Evolutionary conservation across 805 yeast species (phyloP).

Genomic region (Dipodascus albidus): DNA sequence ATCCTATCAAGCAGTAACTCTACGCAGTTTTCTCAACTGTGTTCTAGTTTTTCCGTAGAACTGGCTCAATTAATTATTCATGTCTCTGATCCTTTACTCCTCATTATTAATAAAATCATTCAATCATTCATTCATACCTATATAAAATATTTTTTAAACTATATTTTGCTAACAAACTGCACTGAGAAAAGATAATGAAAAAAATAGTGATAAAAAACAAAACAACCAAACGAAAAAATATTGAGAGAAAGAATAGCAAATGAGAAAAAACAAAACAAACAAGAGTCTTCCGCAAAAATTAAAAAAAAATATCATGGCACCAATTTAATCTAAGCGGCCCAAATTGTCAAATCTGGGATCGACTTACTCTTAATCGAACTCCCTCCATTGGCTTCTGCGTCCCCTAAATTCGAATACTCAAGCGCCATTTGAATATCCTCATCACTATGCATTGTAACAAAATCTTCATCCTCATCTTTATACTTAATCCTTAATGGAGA

Average conservation of each 20-base stretch:
- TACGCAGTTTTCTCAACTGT: too few relatives aligned
- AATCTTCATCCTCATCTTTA: constrained; percentile 93
- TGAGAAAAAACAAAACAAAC: not conserved
- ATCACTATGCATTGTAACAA: constrained; percentile 68
- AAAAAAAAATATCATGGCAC: not conserved
- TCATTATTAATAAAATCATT: too few relatives aligned
- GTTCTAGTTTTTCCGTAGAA: too few relatives aligned
- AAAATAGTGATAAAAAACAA: too few relatives aligned
- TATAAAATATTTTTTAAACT: too few relatives aligned
- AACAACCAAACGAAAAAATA: not conserved
- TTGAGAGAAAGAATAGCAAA: not conserved
- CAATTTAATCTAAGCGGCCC: constrained; percentile 12
- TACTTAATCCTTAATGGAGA: constrained; percentile 51
- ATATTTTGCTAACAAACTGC: too few relatives aligned
- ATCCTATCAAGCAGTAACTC: too few relatives aligned
- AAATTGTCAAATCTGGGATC: constrained; percentile 10
- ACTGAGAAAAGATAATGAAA: too few relatives aligned
- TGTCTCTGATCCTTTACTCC: too few relatives aligned
- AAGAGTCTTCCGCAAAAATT: not conserved
- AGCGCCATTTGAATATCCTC: constrained; percentile 85
- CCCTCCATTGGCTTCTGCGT: not conserved
- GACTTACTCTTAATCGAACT: constrained; percentile 5
- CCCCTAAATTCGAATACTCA: constrained; percentile 27
- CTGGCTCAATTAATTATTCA: too few relatives aligned
- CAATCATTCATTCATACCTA: too few relatives aligned